Evolutionary conservation across 805 yeast species (phyloP).

Genomic region (Sugiyamaella boreocaroliniensis): DNA sequence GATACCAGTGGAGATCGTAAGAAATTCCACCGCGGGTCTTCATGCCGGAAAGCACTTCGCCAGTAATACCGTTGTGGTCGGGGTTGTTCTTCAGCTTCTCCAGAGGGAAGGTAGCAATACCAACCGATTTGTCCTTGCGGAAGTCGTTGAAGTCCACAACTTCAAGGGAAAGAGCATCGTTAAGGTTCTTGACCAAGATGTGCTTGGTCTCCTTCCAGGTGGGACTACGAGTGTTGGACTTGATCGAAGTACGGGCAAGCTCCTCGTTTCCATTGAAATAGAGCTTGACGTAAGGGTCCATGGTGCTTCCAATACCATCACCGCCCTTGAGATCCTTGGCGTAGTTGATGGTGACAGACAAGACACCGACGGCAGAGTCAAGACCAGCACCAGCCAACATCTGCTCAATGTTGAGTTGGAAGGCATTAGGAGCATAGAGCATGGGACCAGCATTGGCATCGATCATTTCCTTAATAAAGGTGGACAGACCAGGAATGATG

Average conservation of each 20-base stretch:
- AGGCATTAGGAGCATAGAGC: slow-evolving; percentile 81
- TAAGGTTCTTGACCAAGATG: slow-evolving; percentile 62
- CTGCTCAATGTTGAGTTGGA: slow-evolving; percentile 89
- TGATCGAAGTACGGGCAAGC: slow-evolving; percentile 63
- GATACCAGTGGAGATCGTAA: slow-evolving; percentile 69
- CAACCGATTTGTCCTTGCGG: slow-evolving; percentile 72
- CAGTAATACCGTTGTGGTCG: slow-evolving; percentile 40
- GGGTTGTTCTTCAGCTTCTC: slow-evolving; percentile 51
- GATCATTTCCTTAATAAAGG: slow-evolving; percentile 78
- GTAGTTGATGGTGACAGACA: slow-evolving; percentile 58
- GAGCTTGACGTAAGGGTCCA: slow-evolving; percentile 83
- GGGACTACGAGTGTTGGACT: slow-evolving; percentile 62
- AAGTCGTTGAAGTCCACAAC: slow-evolving; percentile 72
- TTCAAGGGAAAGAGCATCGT: slow-evolving; percentile 74
- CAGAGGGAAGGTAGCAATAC: slow-evolving; percentile 67
- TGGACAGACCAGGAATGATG: slow-evolving; percentile 77
- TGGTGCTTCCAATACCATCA: slow-evolving; percentile 63
- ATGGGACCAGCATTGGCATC: slow-evolving; percentile 84
- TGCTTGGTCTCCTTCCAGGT: slow-evolving; percentile 76
- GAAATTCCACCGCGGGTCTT: slow-evolving; percentile 70
- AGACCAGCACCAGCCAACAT: slow-evolving; percentile 74
- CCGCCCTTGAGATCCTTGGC: slow-evolving; percentile 68
- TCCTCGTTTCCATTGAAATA: slow-evolving; percentile 49
- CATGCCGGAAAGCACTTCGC: slow-evolving; percentile 70
- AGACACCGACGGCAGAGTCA: slow-evolving; percentile 79